These are phyloP conservation scores for Calophaca sinica DNA, from an alignment of 306 rosid genomes.

Conservation along the genomic window DNA sequence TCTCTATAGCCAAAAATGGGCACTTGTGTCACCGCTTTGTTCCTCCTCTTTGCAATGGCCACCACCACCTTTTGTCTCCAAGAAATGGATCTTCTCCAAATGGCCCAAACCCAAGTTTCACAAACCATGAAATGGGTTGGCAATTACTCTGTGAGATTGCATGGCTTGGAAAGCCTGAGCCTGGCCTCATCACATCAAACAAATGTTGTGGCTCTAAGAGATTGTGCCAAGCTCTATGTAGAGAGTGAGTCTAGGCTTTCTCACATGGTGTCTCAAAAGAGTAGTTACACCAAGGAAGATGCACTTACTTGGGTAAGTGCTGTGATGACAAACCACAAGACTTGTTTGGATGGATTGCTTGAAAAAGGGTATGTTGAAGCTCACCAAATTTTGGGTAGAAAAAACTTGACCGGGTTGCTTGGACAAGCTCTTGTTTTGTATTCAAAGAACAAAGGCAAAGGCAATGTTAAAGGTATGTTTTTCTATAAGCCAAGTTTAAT, in stretches of 20 bases:
- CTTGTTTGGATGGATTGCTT: constrained; percentile 62
- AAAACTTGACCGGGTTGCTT: constrained; percentile 58
- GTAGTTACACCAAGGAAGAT: constrained; percentile 48
- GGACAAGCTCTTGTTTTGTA: constrained; percentile 56
- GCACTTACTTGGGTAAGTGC: constrained; percentile 63
- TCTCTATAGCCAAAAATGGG: constrained; percentile 46
- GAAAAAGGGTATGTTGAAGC: constrained; percentile 50
- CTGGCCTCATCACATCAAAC: neutral
- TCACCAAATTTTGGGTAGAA: constrained; percentile 31
- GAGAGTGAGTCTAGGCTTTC: constrained; percentile 60
- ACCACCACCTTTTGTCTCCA: constrained; percentile 47
- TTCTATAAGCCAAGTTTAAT: too few relatives aligned
- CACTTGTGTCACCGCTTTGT: constrained; percentile 43
- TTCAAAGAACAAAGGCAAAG: constrained; percentile 37
- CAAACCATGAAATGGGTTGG: constrained; percentile 53
- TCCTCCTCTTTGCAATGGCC: constrained; percentile 42
- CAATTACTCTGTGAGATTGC: constrained; percentile 14
- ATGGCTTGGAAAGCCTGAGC: neutral
- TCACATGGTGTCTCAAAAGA: constrained; percentile 40
- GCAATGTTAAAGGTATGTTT: neutral
- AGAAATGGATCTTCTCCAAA: constrained; percentile 45
- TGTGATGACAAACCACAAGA: constrained; percentile 62
- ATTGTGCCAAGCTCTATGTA: constrained; percentile 66
- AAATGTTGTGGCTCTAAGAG: constrained; percentile 48
- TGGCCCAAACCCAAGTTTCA: constrained; percentile 49